phyloP scores from a whole-genome alignment of 148 eudicot genomes.

The Cornus suecica region DNA sequence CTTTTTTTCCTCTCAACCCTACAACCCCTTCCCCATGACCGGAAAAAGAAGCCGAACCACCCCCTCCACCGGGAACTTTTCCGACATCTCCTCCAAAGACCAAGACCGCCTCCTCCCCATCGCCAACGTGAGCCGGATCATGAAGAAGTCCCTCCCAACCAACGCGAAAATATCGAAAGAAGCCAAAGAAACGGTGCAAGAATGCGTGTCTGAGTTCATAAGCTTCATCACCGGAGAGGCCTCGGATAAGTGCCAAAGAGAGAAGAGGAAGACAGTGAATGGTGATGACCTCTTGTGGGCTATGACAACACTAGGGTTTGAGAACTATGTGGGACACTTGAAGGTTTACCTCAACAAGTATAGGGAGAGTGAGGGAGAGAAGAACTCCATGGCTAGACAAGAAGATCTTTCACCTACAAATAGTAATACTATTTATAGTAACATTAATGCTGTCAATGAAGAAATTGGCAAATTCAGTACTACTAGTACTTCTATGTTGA shows the following conservation, averaged over 20 bases:
- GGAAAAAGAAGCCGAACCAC: constrained; percentile 33
- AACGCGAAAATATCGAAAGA: constrained; percentile 47
- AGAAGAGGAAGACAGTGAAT: constrained; percentile 44
- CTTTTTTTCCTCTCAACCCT: neutral
- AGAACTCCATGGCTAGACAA: neutral
- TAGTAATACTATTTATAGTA: neutral
- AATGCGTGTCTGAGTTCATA: constrained; percentile 50
- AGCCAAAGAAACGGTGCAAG: constrained; percentile 45
- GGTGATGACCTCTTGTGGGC: constrained; percentile 45
- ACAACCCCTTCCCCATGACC: constrained; percentile 13
- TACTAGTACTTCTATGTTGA: too few species aligned
- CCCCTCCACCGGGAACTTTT: constrained; percentile 7
- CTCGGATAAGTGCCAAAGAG: constrained; percentile 41
- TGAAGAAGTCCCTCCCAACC: constrained; percentile 37
- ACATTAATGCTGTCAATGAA: neutral
- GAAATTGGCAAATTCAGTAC: neutral
- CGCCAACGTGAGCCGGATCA: constrained; percentile 44
- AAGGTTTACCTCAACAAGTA: constrained; percentile 36
- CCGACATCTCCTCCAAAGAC: constrained; percentile 22
- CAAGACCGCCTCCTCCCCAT: constrained; percentile 46
- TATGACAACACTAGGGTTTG: constrained; percentile 43
- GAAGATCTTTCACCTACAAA: neutral
- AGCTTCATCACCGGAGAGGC: constrained; percentile 50
- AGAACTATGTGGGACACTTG: constrained; percentile 33
- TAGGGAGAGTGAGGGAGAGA: constrained; percentile 34